phyloP scores from a whole-genome alignment of 106 monocot genomes.

The Dendrobium officinale region DNA sequence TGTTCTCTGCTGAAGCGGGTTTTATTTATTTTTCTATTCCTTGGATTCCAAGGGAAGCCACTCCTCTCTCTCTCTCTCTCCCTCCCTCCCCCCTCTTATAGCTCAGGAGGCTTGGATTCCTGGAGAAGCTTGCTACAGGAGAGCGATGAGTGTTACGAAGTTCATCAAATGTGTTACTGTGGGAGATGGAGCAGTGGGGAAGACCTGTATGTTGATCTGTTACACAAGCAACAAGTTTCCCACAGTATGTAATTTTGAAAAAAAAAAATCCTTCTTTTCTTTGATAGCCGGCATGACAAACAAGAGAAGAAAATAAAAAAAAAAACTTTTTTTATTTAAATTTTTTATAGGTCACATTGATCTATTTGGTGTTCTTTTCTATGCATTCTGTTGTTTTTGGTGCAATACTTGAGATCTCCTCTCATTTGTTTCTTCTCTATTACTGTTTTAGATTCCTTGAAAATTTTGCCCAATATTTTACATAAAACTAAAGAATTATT shows the following conservation, averaged over 20 bases:
- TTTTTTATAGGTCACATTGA: background rate
- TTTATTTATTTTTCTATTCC: background rate
- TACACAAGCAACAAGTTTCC: constrained; percentile 97
- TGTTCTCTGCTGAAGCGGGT: background rate
- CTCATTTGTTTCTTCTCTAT: too few species aligned
- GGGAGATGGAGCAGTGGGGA: constrained; percentile 84
- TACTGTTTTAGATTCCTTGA: too few species aligned
- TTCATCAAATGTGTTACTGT: constrained; percentile 88
- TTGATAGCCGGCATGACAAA: background rate
- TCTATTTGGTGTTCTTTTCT: background rate
- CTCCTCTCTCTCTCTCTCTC: constrained; percentile 1
- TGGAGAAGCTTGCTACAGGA: constrained; percentile 1
- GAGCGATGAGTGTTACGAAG: constrained; percentile 59
- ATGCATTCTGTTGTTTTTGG: background rate
- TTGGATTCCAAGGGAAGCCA: constrained; percentile 6
- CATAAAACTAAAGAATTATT: background rate
- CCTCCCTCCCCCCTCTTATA: background rate
- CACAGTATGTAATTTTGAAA: constrained; percentile 3
- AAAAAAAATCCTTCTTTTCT: constrained; percentile 2
- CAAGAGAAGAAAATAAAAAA: background rate
- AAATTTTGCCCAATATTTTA: background rate
- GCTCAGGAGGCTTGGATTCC: background rate
- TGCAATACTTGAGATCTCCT: background rate
- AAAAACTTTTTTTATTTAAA: background rate
- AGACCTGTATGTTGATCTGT: constrained; percentile 94